phyloP scores from a whole-genome alignment of 768 basidiomycete genomes.

The Auricularia sp. region DNA sequence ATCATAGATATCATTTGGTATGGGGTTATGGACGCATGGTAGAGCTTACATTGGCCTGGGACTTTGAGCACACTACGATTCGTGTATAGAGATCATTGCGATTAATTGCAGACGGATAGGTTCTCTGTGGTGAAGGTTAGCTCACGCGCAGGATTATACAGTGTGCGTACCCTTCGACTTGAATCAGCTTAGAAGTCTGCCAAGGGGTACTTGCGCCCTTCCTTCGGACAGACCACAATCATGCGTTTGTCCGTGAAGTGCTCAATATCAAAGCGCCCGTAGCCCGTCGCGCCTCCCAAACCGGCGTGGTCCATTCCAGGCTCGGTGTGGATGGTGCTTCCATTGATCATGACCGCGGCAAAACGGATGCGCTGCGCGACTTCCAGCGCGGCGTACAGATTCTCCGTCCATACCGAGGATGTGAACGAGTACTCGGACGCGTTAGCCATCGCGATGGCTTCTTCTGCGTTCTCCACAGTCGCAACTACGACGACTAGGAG shows the following conservation, averaged over 20 bases:
- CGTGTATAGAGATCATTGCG: no score
- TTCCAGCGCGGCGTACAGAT: constrained; percentile 33
- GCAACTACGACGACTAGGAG: constrained; percentile 34
- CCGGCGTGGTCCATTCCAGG: constrained; percentile 29
- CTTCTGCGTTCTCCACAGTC: constrained; percentile 38
- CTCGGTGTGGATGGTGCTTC: constrained; percentile 40
- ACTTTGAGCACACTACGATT: no score
- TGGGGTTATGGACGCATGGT: no score
- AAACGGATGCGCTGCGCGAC: constrained; percentile 37
- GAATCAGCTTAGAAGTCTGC: background rate
- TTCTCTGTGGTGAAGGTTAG: no score
- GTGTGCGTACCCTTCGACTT: no score
- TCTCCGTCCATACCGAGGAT: constrained; percentile 43
- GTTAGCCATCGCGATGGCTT: constrained; percentile 49
- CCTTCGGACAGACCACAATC: constrained; percentile 31
- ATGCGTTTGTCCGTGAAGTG: constrained; percentile 39
- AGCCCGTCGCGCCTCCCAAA: constrained; percentile 35
- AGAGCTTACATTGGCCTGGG: no score
- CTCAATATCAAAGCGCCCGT: constrained; percentile 43
- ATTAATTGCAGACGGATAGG: no score
- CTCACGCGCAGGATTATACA: no score
- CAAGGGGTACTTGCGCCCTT: constrained; percentile 4
- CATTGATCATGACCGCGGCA: constrained; percentile 32
- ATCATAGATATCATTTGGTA: no score
- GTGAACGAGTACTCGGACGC: constrained; percentile 41